Evolutionary conservation across 83 land plant species (phyloP).

Genomic region (Picea abies): DNA sequence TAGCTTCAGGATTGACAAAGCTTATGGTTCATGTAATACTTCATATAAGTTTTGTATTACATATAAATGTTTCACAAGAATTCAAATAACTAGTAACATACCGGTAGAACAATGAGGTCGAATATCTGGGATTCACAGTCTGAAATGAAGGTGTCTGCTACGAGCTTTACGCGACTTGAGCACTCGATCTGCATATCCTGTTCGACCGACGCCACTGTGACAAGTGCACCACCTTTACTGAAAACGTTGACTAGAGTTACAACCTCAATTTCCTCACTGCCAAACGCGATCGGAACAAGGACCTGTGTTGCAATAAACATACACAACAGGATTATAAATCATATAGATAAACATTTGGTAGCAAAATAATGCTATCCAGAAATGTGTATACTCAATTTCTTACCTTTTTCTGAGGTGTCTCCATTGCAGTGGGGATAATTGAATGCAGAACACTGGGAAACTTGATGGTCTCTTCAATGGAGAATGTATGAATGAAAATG

Average conservation of each 20-base stretch:
- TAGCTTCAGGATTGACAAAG: background rate
- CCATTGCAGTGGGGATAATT: too few relatives aligned
- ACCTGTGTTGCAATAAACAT: slow-evolving; percentile 23
- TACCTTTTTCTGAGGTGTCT: too few relatives aligned
- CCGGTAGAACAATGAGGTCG: slow-evolving; percentile 44
- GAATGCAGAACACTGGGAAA: too few relatives aligned
- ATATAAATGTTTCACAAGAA: background rate
- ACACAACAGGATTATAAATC: too few relatives aligned
- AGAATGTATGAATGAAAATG: too few relatives aligned
- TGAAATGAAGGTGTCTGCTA: slow-evolving; percentile 36
- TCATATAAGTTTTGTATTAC: too few relatives aligned
- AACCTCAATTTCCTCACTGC: slow-evolving; percentile 56
- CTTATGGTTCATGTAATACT: background rate
- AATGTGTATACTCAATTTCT: too few relatives aligned
- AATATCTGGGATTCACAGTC: slow-evolving; percentile 24
- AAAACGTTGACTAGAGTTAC: slow-evolving; percentile 44
- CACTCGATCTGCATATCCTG: slow-evolving; percentile 31
- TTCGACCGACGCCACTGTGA: slow-evolving; percentile 50
- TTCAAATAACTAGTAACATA: slow-evolving; percentile 11
- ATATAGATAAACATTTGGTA: too few relatives aligned
- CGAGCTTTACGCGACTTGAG: slow-evolving; percentile 30
- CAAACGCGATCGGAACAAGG: slow-evolving; percentile 44
- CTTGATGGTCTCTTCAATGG: too few relatives aligned
- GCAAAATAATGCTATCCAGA: too few relatives aligned
- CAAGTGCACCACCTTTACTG: slow-evolving; percentile 42